Evolutionary conservation across 2,329 filamentous ascomycete species (phyloP), one percentile per base, ranked within the genome.

Genomic region (Arthrobotrys pseudoclavata): DNA sequence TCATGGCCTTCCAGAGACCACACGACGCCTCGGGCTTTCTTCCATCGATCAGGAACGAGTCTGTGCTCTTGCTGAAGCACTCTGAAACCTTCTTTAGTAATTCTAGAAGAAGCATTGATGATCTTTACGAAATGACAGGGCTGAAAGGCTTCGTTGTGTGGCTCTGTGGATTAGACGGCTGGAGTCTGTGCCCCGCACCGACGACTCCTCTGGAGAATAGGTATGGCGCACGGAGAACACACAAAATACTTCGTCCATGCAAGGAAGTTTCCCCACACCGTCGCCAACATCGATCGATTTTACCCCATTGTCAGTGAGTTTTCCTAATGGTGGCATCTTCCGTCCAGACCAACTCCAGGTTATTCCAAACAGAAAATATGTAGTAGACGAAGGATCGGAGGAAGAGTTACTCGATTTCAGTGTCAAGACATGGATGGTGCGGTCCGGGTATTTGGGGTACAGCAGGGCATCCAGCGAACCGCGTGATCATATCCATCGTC

Each of bases 51-150:
- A 62, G 50, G 55, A 31, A 45, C 34, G 12, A 62, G 63, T 75
- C 63, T 18, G 70, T 75, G 70, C 71, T 64, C 57, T 34, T 6
- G 9, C 20, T 76, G 64, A 40, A 69, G 71, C 55, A 76, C 55
- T 69, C 64, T 76, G 71, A 76, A 76, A 76, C 71, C 71, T 76
- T 76, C 71, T 69, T 55, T 60, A 50, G 64, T 50, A 53, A 57
- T 76, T 76, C 71, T 76, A 76, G 71, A 76, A 76, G 64, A 64
- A 64, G 69, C 69, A 64, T 26, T 66, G 69, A 69, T 47, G 71
- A 76, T 76, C 71, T 69, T 52, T 69, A 55, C 31, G 40, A 63
- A 69, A 76, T 76, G 71, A 76, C 71, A 76, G 57, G 71, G 71
- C 71, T 76, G 71, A 76, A 50, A 63, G 64, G 57, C 70, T 76